phyloP scores from a whole-genome alignment of 345 rosid species.

The Syzygium aromaticum region DNA sequence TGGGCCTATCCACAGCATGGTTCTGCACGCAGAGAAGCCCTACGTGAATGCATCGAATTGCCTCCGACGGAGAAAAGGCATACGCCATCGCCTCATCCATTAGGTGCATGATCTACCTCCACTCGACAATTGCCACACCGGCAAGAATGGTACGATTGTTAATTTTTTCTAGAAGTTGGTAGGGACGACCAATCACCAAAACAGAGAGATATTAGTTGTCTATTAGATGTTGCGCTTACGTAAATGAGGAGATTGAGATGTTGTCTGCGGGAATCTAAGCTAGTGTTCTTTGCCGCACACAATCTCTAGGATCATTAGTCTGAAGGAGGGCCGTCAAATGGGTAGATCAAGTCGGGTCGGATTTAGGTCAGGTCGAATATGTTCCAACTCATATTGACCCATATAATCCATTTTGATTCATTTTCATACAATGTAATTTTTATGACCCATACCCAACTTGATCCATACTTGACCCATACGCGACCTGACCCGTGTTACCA shows the following conservation, averaged over 20 bases:
- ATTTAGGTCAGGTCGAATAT: no score
- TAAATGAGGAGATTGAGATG: neutral
- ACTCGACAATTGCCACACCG: neutral
- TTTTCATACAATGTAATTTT: no score
- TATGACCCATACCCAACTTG: no score
- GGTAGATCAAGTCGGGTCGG: no score
- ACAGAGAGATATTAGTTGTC: neutral
- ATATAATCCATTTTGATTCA: no score
- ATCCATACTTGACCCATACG: no score
- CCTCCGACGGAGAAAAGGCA: neutral
- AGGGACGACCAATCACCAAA: neutral
- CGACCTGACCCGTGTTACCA: no score
- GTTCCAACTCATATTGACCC: no score
- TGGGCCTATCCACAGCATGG: constrained; percentile 12
- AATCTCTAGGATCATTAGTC: constrained; percentile 1
- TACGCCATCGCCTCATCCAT: neutral
- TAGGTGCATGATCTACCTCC: neutral
- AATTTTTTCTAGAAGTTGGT: neutral
- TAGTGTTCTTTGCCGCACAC: constrained; percentile 1
- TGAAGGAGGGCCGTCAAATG: neutral
- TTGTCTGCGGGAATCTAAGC: neutral
- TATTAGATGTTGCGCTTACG: neutral
- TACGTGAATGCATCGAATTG: constrained; percentile 5
- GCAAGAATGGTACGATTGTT: neutral
- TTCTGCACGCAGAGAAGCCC: constrained; percentile 24